Evolutionary conservation across 2,329 filamentous ascomycete species (phyloP).

Genomic region (Aureobasidium mangrovei): DNA sequence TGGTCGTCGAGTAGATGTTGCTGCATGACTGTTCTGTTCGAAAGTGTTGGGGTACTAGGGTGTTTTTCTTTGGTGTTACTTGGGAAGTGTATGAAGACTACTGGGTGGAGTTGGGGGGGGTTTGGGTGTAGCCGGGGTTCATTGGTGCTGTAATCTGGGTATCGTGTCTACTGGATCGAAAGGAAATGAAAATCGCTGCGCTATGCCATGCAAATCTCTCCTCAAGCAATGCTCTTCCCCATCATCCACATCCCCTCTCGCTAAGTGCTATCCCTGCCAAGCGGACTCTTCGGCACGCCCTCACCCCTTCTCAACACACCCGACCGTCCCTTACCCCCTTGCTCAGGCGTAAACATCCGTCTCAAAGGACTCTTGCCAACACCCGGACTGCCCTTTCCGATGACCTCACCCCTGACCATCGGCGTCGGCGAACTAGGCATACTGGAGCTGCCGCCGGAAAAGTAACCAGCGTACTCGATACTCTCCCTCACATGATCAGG

Average conservation of each 20-base stretch:
- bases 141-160: neutral
- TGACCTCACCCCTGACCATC: conserved; percentile 10
- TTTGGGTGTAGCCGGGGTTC: neutral
- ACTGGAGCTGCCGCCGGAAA: neutral
- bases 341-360: neutral
- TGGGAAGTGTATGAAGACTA: neutral
- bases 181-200: neutral
- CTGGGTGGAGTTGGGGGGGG: neutral
- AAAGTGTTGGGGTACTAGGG: neutral
- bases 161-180: neutral
- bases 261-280: neutral
- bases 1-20: neutral
- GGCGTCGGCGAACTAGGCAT: conserved; percentile 21
- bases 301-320: conserved; percentile 11
- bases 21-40: neutral
- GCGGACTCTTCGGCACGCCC: conserved; percentile 14
- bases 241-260: no score
- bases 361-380: no score
- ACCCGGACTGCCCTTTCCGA: no score
- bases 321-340: neutral
- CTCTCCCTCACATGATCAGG: neutral
- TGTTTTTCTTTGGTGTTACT: neutral
- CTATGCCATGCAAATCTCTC: neutral
- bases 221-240: neutral
- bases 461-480: conserved; percentile 3